Evolutionary conservation across 2,329 filamentous ascomycete species (phyloP), one percentile per base, ranked within the genome.

Genomic region (Alternaria sp.): DNA sequence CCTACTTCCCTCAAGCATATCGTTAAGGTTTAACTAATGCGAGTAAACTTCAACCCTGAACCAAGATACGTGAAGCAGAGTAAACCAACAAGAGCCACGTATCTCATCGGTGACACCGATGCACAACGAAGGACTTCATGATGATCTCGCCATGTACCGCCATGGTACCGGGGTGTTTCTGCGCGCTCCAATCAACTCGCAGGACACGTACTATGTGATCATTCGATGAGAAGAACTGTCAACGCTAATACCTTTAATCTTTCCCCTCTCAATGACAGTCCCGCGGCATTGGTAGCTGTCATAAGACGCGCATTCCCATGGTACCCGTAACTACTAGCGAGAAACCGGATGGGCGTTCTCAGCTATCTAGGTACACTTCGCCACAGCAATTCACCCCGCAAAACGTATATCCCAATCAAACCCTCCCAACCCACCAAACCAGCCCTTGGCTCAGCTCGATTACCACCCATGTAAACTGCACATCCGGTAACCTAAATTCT

Each of bases 11-110:
- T 53, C 37, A 9, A 53, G 49, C 30, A 53, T 41, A 11, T 23
- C 10, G 49, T 53, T 53, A 53, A 41, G 10, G 49, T 53, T 53
- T 53, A 33, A 33, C 49, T 53, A 53, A 53, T 53, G 49, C 49
- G 49, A 53, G 28, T 23, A 25, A 41, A 20, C 49, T 11, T n/a
- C 20, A 53, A 25, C 49, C 49, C 49, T 53, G 49, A 53, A 53
- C 49, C 49, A 41, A 53, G 49, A 25, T 41, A 53, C 28, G 49
- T 41, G 49, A 37, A 20, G 28, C 20, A 53, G 49, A 53, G 28
- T 53, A n/a, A 53, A 53, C 37, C 49, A 53, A 23, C 30, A 41
- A n/a, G 49, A 53, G 49, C 8, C 33, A 53, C 49, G 49, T 53
- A 28, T 37, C 30, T 37, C 49, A 53, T 53, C 49, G 49, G 49